phyloP scores from a whole-genome alignment of 768 basidiomycete genomes.

The Leucocoprinus sp. region DNA sequence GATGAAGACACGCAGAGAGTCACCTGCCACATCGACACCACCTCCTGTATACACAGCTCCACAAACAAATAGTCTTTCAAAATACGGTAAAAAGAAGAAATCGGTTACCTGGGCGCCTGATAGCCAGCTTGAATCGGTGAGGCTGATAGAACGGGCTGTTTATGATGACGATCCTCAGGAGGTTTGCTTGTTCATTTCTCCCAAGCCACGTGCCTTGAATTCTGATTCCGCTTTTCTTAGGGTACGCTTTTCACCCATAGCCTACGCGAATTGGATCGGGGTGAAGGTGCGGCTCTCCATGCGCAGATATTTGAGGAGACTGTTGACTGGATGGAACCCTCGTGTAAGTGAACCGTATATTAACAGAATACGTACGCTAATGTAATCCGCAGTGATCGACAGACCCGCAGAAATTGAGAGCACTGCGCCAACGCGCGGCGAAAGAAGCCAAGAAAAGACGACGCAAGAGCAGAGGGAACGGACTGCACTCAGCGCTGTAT shows the following conservation, averaged over 20 bases:
- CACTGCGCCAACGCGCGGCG: conserved; percentile 43
- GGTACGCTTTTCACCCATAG: conserved; percentile 63
- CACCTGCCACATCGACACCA: conserved; percentile 54
- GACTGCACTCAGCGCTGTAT: conserved; percentile 66
- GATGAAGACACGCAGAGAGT: conserved; percentile 58
- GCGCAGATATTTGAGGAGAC: conserved; percentile 79
- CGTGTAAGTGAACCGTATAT: conserved; percentile 46
- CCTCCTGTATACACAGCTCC: conserved; percentile 33
- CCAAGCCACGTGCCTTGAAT: conserved; percentile 23
- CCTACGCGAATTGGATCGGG: conserved; percentile 80
- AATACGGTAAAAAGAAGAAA: conserved; percentile 62
- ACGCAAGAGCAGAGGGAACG: conserved; percentile 74
- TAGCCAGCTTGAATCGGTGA: conserved; percentile 63
- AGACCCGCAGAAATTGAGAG: conserved; percentile 48
- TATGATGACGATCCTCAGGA: conserved; percentile 86
- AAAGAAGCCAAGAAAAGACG: conserved; percentile 58
- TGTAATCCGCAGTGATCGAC: conserved; percentile 44
- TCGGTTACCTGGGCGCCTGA: conserved; percentile 74
- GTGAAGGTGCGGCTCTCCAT: conserved; percentile 80
- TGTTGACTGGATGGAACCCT: conserved; percentile 79
- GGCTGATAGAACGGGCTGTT: conserved; percentile 75
- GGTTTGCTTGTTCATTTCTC: conserved; percentile 52
- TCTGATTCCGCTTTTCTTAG: conserved; percentile 38
- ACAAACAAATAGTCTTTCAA: conserved; percentile 23
- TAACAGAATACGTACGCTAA: conserved; percentile 11